Evolutionary conservation across 306 rosid genomes (phyloP).

Genomic region (Betula pendula): DNA sequence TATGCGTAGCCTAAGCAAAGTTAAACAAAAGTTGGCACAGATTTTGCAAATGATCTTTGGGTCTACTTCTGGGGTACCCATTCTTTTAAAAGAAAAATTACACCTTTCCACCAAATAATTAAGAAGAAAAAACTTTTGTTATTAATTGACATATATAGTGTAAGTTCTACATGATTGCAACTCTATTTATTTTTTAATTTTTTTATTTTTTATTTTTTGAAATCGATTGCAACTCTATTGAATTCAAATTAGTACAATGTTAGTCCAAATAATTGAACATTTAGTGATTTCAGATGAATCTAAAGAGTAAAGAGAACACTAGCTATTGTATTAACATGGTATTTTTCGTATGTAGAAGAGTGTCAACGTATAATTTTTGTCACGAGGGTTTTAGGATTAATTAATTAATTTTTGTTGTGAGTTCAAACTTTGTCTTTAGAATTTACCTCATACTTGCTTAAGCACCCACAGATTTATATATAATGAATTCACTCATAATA

Average conservation of each 20-base stretch:
- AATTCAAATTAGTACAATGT: neutral
- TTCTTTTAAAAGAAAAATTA: slow-evolving; percentile 21
- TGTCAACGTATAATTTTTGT: no score
- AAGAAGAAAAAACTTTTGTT: neutral
- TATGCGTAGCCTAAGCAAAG: slow-evolving; percentile 40
- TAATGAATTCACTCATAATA: no score
- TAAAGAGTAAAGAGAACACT: neutral
- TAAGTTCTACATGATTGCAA: neutral
- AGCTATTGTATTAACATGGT: no score
- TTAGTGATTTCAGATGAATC: neutral
- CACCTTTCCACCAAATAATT: neutral
- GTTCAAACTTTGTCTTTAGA: no score
- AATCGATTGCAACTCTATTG: neutral
- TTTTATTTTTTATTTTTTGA: no score
- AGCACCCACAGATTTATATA: no score
- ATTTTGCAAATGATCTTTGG: slow-evolving; percentile 47
- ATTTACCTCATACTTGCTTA: no score
- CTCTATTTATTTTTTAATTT: no score
- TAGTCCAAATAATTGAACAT: neutral
- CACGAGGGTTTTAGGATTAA: no score
- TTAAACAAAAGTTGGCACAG: slow-evolving; percentile 51
- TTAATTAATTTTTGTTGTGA: no score
- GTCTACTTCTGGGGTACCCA: slow-evolving; percentile 28
- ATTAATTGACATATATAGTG: neutral
- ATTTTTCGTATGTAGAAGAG: no score